These are phyloP conservation scores for Fusarium beomiforme DNA, from an alignment of 2,329 filamentous ascomycete species.

Conservation along the genomic window DNA sequence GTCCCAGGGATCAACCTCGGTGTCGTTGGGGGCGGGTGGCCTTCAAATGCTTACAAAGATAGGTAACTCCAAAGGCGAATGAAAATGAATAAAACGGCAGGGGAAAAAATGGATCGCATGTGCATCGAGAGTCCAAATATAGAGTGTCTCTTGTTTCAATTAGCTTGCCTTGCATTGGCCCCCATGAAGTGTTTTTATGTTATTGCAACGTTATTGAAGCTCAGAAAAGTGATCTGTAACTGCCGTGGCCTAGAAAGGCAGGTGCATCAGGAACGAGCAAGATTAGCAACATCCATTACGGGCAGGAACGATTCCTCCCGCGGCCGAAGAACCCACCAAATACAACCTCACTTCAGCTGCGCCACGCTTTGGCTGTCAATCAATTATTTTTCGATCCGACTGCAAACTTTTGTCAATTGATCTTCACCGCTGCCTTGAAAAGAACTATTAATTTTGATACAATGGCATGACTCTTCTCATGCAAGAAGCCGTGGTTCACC, in stretches of 20 bases:
- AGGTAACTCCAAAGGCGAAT: not conserved
- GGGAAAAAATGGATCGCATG: not conserved
- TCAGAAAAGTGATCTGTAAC: not conserved
- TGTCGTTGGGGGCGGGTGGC: not conserved
- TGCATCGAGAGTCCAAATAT: not conserved
- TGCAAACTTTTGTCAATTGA: not conserved
- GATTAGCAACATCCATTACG: not conserved
- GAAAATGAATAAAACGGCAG: not conserved
- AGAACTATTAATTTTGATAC: not conserved
- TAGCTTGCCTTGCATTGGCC: not conserved
- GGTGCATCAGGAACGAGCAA: not conserved
- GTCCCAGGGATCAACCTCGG: not conserved
- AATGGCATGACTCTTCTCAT: not conserved
- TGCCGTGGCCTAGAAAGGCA: not conserved
- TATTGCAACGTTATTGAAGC: not conserved
- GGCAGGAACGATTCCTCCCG: not conserved
- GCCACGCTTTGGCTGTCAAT: not conserved
- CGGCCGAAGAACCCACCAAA: not conserved
- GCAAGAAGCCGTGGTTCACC: slow-evolving; percentile 26
- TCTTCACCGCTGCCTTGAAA: not conserved
- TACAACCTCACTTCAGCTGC: slow-evolving; percentile 3
- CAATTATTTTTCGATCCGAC: not conserved
- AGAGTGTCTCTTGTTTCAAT: not conserved
- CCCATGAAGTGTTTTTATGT: not conserved
- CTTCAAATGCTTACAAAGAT: not conserved